Base-by-base conservation (phyloP, 805 yeast species). In the Jamesozyma hellenica region DNA sequence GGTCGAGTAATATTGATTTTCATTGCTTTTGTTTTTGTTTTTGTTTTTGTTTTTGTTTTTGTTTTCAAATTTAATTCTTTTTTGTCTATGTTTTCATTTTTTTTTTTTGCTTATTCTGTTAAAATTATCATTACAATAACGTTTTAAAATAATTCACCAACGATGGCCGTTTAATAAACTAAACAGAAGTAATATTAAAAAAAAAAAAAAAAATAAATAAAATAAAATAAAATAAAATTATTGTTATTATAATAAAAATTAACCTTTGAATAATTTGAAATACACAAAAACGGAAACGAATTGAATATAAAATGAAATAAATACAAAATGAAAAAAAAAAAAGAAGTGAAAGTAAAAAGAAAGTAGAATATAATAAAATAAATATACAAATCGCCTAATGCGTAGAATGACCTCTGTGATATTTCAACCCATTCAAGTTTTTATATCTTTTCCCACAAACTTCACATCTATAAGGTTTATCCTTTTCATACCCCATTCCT, bases 361-460 rank as follows among this genome's bases (percentile, higher is more conserved):
- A 8, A 21, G 8, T 21, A 6, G 23, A 21, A 21, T 21, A 21
- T 21, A 21, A 21, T 6, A 21, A 21, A 21, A 21, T 21, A 21
- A 21, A 21, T 21, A 21, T 21, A 21, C 5, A n/a, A n/a, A n/a
- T n/a, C n/a, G n/a, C 4, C 12, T 61, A 88, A 68, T 90, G 97
- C 32, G 97, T 90, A n/a, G 96, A 79, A 64, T 92, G 98, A 17
- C 96, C 97, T 53, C 96, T 76, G 63, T 92, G 98, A 62, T 92
- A 92, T 64, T 92, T 92, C 62, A 92, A 71, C 21, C 98, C 98
- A 61, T 92, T 92, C 55, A 92, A 68, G 57, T 92, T 92, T 71
- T 92, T 92, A 67, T 92, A 92, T 42, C 98, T 70, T 65, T 90
- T 92, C 43, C 97, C 97, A 66, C 98, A 92, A 32, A 90, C 95